These are phyloP conservation scores for Plicaturopsis crispa DNA, from an alignment of 768 basidiomycete species.

Conservation along the genomic window DNA sequence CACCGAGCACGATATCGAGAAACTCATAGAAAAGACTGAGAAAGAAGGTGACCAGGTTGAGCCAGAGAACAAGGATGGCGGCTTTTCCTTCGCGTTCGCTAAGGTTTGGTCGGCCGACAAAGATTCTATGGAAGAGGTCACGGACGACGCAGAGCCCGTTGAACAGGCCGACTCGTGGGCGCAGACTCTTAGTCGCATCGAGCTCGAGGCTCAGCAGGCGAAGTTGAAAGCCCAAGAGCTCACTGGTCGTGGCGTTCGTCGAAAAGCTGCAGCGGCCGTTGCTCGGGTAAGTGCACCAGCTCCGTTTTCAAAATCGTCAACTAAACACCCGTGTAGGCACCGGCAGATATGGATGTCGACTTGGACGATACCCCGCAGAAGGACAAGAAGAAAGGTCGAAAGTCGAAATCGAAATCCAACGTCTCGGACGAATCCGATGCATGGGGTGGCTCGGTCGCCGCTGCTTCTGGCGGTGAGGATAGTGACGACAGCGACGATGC, in stretches of 20 bases:
- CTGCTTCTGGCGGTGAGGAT: constrained; percentile 11
- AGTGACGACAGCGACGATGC: constrained; percentile 13
- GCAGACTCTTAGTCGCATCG: constrained; percentile 48
- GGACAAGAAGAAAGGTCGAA: constrained; percentile 24
- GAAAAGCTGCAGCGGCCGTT: constrained; percentile 55
- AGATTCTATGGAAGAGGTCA: constrained; percentile 60
- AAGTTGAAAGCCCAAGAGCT: constrained; percentile 31
- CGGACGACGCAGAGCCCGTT: constrained; percentile 32
- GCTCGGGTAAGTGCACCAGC: constrained; percentile 17
- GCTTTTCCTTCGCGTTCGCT: constrained; percentile 74
- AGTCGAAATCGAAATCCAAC: constrained; percentile 18
- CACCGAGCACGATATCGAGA: constrained; percentile 75
- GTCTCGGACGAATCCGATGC: constrained; percentile 33
- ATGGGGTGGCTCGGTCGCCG: constrained; percentile 20
- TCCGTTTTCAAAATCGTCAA: constrained; percentile 5
- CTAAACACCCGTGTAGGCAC: constrained; percentile 10
- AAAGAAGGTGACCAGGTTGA: constrained; percentile 52
- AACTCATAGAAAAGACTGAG: constrained; percentile 81
- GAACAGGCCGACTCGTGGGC: constrained; percentile 80
- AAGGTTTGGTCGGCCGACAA: constrained; percentile 88
- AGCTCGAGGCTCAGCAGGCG: constrained; percentile 33
- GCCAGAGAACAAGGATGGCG: constrained; percentile 36
- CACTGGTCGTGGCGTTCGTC: constrained; percentile 70
- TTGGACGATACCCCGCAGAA: constrained; percentile 30
- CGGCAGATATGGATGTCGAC: constrained; percentile 24